Percentiles rank a stretch among this genome's conserved stretches.
phyloP scores from a whole-genome alignment of 73 alveolate genomes.

The Paramecium primaurelia region DNA sequence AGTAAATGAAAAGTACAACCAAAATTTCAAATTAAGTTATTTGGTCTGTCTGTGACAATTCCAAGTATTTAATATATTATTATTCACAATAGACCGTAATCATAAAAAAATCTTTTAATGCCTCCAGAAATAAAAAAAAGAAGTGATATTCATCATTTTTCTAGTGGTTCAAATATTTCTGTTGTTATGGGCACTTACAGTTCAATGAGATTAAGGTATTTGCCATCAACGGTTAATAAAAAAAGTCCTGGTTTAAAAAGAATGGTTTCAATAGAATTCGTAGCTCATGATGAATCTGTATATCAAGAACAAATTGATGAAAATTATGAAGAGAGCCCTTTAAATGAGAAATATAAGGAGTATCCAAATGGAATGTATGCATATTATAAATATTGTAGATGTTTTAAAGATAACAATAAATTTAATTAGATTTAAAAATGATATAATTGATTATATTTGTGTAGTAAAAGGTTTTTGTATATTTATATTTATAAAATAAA shows the following conservation, averaged over 20 bases:
- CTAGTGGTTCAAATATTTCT: not conserved
- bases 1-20: not conserved
- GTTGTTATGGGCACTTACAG: not conserved
- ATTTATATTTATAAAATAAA: not conserved
- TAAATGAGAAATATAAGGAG: not conserved
- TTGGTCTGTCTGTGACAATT: not conserved
- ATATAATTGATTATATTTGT: not conserved
- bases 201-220: not conserved
- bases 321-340: not conserved
- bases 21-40: not conserved
- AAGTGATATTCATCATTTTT: not conserved
- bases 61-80: not conserved
- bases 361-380: not conserved
- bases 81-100: not conserved
- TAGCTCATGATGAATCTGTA: not conserved
- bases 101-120: not conserved
- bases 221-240: not conserved
- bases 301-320: not conserved
- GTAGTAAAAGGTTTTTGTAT: not conserved
- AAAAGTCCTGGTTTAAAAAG: not conserved
- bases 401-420: not conserved
- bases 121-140: not conserved
- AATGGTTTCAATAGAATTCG: not conserved
- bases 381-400: not conserved
- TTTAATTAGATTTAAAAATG: not conserved